A percentile compares a stretch with the other conserved stretches of the same genome.
These are phyloP conservation scores for Ceratopteris richardii DNA, from an alignment of 75 land plant species.

Conservation along the genomic window DNA sequence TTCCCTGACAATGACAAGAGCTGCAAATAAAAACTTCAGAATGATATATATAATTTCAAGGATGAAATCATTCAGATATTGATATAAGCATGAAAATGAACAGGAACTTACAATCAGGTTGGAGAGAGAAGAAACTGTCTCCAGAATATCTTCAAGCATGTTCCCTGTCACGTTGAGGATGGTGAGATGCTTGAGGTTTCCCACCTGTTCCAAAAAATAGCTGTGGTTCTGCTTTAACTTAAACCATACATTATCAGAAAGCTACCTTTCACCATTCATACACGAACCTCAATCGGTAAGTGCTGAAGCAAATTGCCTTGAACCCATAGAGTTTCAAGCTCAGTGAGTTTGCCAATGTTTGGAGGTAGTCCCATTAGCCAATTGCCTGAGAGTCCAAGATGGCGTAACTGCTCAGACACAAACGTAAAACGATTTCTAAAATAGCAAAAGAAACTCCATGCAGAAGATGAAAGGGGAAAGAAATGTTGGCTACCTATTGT, in stretches of 20 bases:
- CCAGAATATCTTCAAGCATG: slow-evolving; percentile 25
- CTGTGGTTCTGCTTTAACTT: neutral
- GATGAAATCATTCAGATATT: neutral
- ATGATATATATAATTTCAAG: neutral
- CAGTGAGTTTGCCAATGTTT: slow-evolving; percentile 19
- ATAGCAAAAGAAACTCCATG: no score
- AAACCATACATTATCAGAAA: neutral
- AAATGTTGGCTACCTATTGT: no score
- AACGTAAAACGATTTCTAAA: no score
- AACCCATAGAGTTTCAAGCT: slow-evolving; percentile 34
- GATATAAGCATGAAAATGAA: no score
- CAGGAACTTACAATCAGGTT: slow-evolving; percentile 17
- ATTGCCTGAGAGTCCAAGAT: slow-evolving; percentile 37
- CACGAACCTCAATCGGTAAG: slow-evolving; percentile 25
- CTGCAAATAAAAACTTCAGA: slow-evolving; percentile 9
- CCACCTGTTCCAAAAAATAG: slow-evolving; percentile 21
- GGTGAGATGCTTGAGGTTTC: slow-evolving; percentile 22
- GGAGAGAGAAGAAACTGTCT: slow-evolving; percentile 13
- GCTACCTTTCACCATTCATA: neutral
- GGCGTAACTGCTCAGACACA: slow-evolving; percentile 19
- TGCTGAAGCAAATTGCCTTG: slow-evolving; percentile 28
- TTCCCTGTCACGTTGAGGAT: slow-evolving; percentile 35
- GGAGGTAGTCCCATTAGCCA: slow-evolving; percentile 16
- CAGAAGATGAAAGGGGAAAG: no score
- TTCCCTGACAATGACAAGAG: slow-evolving; percentile 34